Conservation (phyloP, 2,329 filamentous ascomycete genomes). For the Stagonosporopsis rhizophila region DNA sequence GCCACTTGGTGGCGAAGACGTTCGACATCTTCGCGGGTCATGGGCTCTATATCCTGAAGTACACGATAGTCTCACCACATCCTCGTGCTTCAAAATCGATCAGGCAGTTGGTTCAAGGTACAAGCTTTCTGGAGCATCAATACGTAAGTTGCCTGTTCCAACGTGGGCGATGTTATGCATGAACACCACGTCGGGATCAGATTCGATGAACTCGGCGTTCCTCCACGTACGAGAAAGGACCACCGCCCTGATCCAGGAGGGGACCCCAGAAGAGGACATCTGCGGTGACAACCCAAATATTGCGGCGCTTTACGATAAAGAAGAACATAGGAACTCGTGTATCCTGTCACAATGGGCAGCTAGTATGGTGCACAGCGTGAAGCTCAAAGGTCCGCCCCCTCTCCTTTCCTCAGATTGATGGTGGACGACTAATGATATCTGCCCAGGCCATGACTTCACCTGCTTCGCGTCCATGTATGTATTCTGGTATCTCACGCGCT, state of each 20-base stretch:
- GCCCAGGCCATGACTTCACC: background rate
- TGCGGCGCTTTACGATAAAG: background rate
- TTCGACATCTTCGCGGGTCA: background rate
- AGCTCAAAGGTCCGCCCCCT: background rate
- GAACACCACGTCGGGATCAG: background rate
- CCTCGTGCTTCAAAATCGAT: background rate
- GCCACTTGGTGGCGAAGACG: background rate
- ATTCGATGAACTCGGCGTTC: background rate
- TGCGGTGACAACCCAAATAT: background rate
- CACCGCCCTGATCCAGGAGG: background rate
- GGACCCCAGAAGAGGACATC: background rate
- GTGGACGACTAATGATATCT: background rate
- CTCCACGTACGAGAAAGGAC: background rate
- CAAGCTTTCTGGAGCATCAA: background rate
- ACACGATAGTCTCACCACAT: background rate
- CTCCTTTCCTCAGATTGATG: background rate
- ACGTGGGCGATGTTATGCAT: background rate
- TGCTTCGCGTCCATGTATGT: background rate
- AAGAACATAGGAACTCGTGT: background rate
- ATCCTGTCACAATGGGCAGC: background rate
- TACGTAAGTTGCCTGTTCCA: background rate
- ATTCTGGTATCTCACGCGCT: background rate
- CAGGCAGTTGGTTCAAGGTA: no score
- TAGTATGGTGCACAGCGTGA: background rate
- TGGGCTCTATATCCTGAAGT: background rate